phyloP scores from a whole-genome alignment of 441 rosid species.

The Macaranga tanarius region DNA sequence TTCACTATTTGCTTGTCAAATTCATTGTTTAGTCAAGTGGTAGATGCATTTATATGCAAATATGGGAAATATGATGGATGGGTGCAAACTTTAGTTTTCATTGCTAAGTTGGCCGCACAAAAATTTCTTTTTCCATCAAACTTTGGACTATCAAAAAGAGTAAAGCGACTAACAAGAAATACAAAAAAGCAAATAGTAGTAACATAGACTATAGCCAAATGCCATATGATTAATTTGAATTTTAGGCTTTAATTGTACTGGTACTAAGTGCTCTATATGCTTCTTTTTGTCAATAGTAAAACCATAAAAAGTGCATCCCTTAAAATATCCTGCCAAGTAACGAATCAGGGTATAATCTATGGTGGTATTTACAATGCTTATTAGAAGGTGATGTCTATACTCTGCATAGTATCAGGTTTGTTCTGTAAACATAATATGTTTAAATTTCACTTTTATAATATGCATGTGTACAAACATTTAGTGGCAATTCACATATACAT shows the following conservation, averaged over 20 bases:
- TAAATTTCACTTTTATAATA: background rate
- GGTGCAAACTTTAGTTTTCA: slow-evolving; percentile 89
- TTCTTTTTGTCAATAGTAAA: background rate
- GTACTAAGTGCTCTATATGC: background rate
- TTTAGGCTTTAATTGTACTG: background rate
- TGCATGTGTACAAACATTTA: background rate
- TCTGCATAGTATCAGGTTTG: slow-evolving; percentile 8
- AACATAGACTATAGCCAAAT: slow-evolving; percentile 6
- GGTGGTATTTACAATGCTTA: background rate
- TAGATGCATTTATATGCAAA: slow-evolving; percentile 83
- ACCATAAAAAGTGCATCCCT: slow-evolving; percentile 1
- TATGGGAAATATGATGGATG: slow-evolving; percentile 94
- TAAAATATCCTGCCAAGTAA: slow-evolving; percentile 6
- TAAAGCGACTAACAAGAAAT: slow-evolving; percentile 29
- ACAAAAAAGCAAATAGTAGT: slow-evolving; percentile 17
- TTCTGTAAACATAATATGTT: background rate
- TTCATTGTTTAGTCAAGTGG: slow-evolving; percentile 52
- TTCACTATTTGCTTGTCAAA: background rate
- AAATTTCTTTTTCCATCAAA: slow-evolving; percentile 59
- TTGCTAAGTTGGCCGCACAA: slow-evolving; percentile 85
- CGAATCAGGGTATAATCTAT: slow-evolving; percentile 4
- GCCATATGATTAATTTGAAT: background rate
- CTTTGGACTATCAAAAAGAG: slow-evolving; percentile 32
- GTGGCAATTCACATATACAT: background rate
- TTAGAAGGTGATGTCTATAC: slow-evolving; percentile 2